Evolutionary conservation across 2,329 filamentous ascomycete genomes (phyloP).

Genomic region (Trichoderma koningii): DNA sequence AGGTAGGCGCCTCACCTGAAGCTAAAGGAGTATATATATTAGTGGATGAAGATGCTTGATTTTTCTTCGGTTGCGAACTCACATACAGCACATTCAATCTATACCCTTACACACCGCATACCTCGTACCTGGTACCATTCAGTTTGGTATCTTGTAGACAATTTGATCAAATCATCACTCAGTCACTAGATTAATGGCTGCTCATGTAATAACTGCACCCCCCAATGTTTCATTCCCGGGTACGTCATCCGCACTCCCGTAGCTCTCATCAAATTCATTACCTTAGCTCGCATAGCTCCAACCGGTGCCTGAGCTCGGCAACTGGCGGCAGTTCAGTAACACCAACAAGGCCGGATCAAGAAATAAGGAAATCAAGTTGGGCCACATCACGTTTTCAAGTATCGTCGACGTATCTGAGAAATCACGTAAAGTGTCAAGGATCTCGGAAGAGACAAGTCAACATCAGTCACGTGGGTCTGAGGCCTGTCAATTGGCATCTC

Average conservation of each 20-base stretch:
- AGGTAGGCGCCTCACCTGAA: too few species aligned
- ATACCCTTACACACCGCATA: too few species aligned
- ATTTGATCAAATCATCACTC: too few species aligned
- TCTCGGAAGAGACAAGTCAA: neutral
- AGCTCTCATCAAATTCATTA: neutral
- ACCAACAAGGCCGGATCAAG: neutral
- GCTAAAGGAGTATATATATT: too few species aligned
- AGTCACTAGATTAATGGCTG: neutral
- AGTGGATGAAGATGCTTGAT: too few species aligned
- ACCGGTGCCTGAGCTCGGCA: neutral
- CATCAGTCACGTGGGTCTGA: constrained; percentile 8
- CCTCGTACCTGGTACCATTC: too few species aligned
- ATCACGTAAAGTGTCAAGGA: neutral
- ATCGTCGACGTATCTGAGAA: neutral
- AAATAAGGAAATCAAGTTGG: neutral
- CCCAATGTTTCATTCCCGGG: neutral
- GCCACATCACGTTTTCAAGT: too few species aligned
- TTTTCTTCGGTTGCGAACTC: too few species aligned
- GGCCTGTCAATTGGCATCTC: neutral
- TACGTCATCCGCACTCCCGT: constrained; percentile 3
- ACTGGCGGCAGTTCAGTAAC: neutral
- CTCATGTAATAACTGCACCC: neutral
- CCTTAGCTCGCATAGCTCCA: neutral
- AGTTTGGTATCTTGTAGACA: too few species aligned
- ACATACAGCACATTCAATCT: too few species aligned